Base-by-base conservation (phyloP, 768 basidiomycete species). In the Lactarius psammicola region DNA sequence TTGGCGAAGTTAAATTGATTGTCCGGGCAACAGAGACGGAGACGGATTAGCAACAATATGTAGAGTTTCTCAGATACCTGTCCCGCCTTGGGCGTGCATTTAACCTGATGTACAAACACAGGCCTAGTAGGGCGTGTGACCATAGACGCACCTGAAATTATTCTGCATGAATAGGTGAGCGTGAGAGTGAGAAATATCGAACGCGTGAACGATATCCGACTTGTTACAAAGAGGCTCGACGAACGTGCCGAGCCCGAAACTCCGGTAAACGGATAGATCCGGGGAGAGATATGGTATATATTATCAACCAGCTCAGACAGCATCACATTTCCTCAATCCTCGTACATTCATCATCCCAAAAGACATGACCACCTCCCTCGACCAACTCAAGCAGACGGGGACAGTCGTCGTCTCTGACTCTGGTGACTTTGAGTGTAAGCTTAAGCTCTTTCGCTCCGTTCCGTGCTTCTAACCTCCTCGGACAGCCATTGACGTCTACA, bases 391-490 rank as follows among this genome's bases (percentile, higher is more conserved):
- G 76, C 84, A 89, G 72, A 90, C 91, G 73, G 96, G 95, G 73
- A 98, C 96, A 75, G 86, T 91, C 76, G 95, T 98, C 79, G 94
- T 96, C 74, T 95, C 93, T 56, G 96, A 99, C 83, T 95, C 94
- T 65, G 96, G 95, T 62, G 95, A 97, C 79, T 96, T 97, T 75
- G 92, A 92, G 79, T 84, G 94, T 82, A 65, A 74, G 80, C 30
- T 26, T 33, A 71, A 4, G 38, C 31, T 59, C 42, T 40, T 23
- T 64, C 49, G 28, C 11, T 53, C 30, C 42, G 66, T 57, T 53
- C 62, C 40, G 66, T 23, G 58, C 61, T 69, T 30, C 49, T 67
- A 33, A 54, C 67, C 34, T 55, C 68, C 55, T 69, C 66, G 17
- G 36, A 44, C 36, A 95, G 93, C 90, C 70, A 97, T 98, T 82